A percentile compares a stretch with the other conserved stretches of the same genome.
Conservation (phyloP, 106 monocot species). For the Amphibolis antarctica region DNA sequence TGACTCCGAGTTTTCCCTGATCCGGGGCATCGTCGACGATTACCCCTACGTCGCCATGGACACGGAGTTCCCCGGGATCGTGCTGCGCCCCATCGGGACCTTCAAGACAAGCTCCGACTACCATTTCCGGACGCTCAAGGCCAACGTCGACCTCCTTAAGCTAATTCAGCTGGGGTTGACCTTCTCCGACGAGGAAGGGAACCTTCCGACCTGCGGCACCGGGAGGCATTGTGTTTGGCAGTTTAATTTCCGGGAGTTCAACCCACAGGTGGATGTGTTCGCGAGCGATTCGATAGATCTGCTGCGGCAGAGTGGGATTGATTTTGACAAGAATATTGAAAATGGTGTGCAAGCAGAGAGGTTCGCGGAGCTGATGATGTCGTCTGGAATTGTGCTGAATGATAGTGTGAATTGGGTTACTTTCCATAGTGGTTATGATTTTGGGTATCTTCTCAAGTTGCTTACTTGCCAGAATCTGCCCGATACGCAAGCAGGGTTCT, state of each 20-base stretch:
- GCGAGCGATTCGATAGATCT: constrained; percentile 21
- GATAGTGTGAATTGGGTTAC: constrained; percentile 20
- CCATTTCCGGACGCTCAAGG: constrained; percentile 21
- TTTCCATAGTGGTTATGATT: constrained; percentile 25
- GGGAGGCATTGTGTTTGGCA: constrained; percentile 21
- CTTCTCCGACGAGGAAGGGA: constrained; percentile 19
- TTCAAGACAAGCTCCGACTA: constrained; percentile 17
- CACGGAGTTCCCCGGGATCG: constrained; percentile 27
- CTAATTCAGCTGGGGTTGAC: constrained; percentile 25
- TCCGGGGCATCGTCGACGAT: constrained; percentile 18
- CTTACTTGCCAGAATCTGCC: constrained; percentile 16
- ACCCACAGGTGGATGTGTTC: constrained; percentile 16
- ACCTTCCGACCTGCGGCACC: constrained; percentile 5
- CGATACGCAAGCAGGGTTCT: constrained; percentile 9
- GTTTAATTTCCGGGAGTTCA: constrained; percentile 26
- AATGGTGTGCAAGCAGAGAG: constrained; percentile 3
- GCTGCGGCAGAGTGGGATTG: constrained; percentile 14
- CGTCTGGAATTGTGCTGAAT: constrained; percentile 18
- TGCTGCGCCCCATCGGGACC: constrained; percentile 18
- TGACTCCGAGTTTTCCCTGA: constrained; percentile 14
- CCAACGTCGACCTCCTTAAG: constrained; percentile 23
- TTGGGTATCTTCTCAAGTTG: constrained; percentile 16
- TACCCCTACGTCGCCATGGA: constrained; percentile 23
- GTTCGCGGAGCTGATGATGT: constrained; percentile 18
- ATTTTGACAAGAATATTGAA: constrained; percentile 11